Conservation (phyloP, 2,329 filamentous ascomycete genomes). For the Stromatinia cepivora region DNA sequence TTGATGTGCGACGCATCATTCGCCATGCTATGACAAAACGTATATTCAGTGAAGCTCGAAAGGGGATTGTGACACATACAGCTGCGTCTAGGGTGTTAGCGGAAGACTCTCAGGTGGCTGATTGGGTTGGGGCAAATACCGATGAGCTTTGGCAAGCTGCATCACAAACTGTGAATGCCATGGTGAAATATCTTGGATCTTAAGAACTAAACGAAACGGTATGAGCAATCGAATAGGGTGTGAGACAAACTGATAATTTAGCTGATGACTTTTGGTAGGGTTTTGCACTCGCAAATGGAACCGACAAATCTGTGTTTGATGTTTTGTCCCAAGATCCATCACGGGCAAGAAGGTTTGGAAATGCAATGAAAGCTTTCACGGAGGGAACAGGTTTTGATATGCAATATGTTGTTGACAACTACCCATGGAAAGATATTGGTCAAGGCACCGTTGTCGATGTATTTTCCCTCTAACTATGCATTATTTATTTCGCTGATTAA, state of each 20-base stretch:
- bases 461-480: no score
- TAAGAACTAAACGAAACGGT: constrained; percentile 24
- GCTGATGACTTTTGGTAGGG: constrained; percentile 5
- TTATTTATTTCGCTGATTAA: no score
- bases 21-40: constrained; percentile 33
- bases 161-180: constrained; percentile 13
- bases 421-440: constrained; percentile 24
- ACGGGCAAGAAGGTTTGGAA: constrained; percentile 23
- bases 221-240: no score
- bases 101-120: constrained; percentile 25
- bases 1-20: constrained; percentile 27
- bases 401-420: constrained; percentile 19
- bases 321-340: constrained; percentile 7
- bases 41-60: constrained; percentile 33
- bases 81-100: constrained; percentile 31
- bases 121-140: constrained; percentile 3
- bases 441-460: constrained; percentile 26
- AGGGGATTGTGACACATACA: constrained; percentile 31
- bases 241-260: no score
- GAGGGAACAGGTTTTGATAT: constrained; percentile 20
- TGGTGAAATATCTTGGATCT: constrained; percentile 23
- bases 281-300: constrained; percentile 24
- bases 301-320: constrained; percentile 13
- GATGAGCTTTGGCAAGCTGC: constrained; percentile 12
- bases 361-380: constrained; percentile 23